Evolutionary conservation across 345 rosid species (phyloP), one percentile per base, ranked within the genome.

Genomic region (Carallia brachiata): DNA sequence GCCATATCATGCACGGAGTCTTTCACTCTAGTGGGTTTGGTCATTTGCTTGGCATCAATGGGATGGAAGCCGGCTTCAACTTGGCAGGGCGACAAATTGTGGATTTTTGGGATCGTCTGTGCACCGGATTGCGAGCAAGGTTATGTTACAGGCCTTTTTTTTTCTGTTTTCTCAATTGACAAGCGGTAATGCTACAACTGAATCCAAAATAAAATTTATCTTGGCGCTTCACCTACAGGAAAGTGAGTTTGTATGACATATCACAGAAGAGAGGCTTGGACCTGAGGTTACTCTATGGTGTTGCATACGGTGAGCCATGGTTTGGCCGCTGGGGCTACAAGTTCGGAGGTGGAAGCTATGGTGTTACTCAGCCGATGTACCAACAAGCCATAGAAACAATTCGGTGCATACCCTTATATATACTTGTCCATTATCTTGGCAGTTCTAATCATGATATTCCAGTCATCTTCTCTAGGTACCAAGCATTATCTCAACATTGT

Each of bases 1-100:
- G 85, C 52, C 94, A 86, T 74, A 66, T 79, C 61, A 73, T 94
- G 85, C 97, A 94, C 52, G 97, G 96, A 66, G 81, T 91, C 61
- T 88, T 94, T 71, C 97, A 94, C 79, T 86, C 93, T 4, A 91
- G 90, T 66, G 98, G 98, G 19, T 90, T 86, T 31, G 98, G 95
- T 10, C 98, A 94, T 84, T 84, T 94, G 84, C 80, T 91, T 30
- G 76, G 86, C 73, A 66, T 91, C 63, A 88, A 88, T 27, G 96
- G 97, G 23, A n/a, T 85, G 47, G 93, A 87, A 79, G 68, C 78
- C 9, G 93, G 90, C 74, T 90, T 93, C 10, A 84, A 77, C 69
- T 70, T 94, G 79, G 70, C 87, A 10, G 98, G 96, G 40, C 72
- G 79, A 37, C 93, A 86, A 67, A 69, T 94, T 83, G 91, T 94